Evolutionary conservation across 495 filamentous ascomycete species (phyloP).

Genomic region (Chaetomium cochliodes): DNA sequence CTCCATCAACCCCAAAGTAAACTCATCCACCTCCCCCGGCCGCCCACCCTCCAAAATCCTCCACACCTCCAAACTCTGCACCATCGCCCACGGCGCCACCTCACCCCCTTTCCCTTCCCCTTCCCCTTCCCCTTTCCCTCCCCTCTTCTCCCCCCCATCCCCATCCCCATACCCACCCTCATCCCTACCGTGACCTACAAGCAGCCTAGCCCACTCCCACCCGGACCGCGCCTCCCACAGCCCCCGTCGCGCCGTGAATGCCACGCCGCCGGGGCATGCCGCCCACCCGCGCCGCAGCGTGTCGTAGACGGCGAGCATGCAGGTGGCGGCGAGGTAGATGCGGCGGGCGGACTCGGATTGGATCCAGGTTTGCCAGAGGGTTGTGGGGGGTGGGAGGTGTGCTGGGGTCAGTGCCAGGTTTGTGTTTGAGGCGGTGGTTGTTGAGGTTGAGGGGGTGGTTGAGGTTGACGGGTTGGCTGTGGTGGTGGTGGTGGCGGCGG

Average conservation of each 20-base stretch:
- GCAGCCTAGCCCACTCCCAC: constrained; percentile 37
- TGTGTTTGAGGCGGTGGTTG: neutral
- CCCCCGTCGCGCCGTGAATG: constrained; percentile 33
- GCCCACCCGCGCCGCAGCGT: constrained; percentile 38
- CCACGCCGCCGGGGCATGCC: constrained; percentile 33
- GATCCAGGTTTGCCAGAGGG: constrained; percentile 41
- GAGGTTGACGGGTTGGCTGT: constrained; percentile 20
- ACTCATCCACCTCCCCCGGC: constrained; percentile 6
- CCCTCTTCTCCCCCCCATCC: constrained; percentile 5
- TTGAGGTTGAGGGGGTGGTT: constrained; percentile 31
- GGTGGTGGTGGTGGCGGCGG: neutral
- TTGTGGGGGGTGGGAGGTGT: neutral
- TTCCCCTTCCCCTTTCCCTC: neutral
- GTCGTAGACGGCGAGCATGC: constrained; percentile 32
- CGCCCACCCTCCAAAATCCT: neutral
- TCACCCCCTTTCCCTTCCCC: neutral
- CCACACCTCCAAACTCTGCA: neutral
- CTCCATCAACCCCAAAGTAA: neutral
- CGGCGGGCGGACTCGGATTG: constrained; percentile 40
- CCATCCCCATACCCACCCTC: neutral
- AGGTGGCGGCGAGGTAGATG: constrained; percentile 30
- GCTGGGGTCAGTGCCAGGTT: constrained; percentile 13
- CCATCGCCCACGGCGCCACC: neutral
- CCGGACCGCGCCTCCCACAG: constrained; percentile 40
- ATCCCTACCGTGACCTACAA: no score